Evolutionary conservation across 202 grass and related monocot species (phyloP), one percentile per base, ranked within the genome.

Genomic region (Alloteropsis angusta): DNA sequence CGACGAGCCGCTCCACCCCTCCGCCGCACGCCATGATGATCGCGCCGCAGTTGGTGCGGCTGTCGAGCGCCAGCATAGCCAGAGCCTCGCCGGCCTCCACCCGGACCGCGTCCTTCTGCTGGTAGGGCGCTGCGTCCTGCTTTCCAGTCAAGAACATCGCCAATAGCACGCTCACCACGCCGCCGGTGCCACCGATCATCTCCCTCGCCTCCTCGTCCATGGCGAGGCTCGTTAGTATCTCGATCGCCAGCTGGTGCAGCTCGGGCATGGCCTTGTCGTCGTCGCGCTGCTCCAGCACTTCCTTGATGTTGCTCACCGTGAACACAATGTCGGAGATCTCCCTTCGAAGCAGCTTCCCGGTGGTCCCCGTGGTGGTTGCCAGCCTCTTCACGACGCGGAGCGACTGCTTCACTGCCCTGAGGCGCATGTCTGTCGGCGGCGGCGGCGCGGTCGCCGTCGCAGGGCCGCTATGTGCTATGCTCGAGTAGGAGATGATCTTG

Each of bases 41-140:
- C 5, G 47, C 61, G 36, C 49, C 1, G 19, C 88, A 91, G 68
- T 94, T 94, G 1, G n/a, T 71, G 79, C 69, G 71, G 84, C 75
- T 94, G 17, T 91, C 92, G 4, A 91, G 32, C 38, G 84, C 73
- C 50, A 94, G 62, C 83, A 94, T 83, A 9, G 86, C 83, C 5
- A 94, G 81, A 26, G 88, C 92, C 86, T 91, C 83, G 25, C 88
- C 86, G 68, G 92, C 92, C 72, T 89, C 86, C 14, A 72, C 58
- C 46, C 77, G 70, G 47, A 94, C 54, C 2, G 75, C 69, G 35
- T 72, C 68, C 7, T 22, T 48, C 8, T 26, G 63, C 15, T n/a
- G 79, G 14, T 74, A 50, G 10, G 10, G 68, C 49, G 3, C 22
- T 1, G 2, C 42, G n/a, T 8, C 2, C 42, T 28, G 73, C 69